A percentile compares a stretch with the other conserved stretches of the same genome.
Conservation (phyloP, 495 filamentous ascomycete species). For the Podospora conica region DNA sequence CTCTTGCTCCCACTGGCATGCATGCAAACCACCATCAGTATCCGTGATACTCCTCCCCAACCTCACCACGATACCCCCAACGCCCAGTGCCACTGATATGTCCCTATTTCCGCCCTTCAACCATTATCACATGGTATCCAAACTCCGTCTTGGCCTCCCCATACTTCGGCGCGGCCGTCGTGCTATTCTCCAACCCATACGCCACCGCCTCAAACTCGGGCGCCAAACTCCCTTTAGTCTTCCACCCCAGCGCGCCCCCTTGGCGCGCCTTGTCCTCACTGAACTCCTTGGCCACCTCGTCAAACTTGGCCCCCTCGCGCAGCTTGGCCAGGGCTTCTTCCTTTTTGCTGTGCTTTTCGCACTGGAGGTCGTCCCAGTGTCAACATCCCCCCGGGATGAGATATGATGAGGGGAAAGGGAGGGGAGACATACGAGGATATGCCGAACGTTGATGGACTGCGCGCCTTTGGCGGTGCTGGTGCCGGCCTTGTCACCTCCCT, state of each 20-base stretch:
- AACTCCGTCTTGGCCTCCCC: conserved; percentile 75
- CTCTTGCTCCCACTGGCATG: not conserved
- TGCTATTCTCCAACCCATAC: conserved; percentile 70
- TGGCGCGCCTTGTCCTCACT: conserved; percentile 85
- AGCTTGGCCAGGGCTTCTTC: conserved; percentile 81
- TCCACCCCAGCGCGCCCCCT: conserved; percentile 81
- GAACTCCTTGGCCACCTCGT: conserved; percentile 79
- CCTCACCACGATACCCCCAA: not conserved
- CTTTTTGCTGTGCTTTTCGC: conserved; percentile 82
- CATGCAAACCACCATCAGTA: not conserved
- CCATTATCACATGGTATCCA: conserved; percentile 95
- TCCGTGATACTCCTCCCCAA: not conserved
- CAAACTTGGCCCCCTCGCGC: conserved; percentile 71
- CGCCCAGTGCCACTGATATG: not conserved
- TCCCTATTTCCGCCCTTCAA: conserved; percentile 41
- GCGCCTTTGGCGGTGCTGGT: conserved; percentile 58
- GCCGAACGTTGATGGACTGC: conserved; percentile 75
- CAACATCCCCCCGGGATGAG: not conserved
- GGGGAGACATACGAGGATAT: conserved; percentile 65
- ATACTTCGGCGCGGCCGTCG: conserved; percentile 67
- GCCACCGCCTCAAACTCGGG: conserved; percentile 75
- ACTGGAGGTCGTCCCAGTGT: conserved; percentile 39
- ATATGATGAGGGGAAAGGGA: not conserved
- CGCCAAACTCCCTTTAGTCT: conserved; percentile 66
- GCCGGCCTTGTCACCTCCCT: conserved; percentile 38